These are phyloP conservation scores for Cucurbita argyrosperma DNA, from an alignment of 306 rosid genomes.

Conservation along the genomic window DNA sequence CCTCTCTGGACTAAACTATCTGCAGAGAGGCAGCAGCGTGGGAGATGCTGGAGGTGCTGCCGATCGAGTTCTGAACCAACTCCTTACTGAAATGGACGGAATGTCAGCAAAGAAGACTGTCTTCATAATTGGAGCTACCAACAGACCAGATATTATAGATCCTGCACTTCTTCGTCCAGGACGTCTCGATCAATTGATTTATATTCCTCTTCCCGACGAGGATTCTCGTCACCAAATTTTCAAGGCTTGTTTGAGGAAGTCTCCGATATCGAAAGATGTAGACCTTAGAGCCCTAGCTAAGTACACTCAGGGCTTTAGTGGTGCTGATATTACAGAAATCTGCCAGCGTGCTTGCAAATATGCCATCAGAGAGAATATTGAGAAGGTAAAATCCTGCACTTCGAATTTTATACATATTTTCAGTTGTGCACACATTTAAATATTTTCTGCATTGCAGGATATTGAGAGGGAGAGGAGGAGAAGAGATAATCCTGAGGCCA, in stretches of 20 bases:
- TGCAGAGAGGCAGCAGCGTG: conserved; percentile 16
- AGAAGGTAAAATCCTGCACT: conserved; percentile 9
- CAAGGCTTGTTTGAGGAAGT: conserved; percentile 20
- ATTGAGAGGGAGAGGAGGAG: conserved; percentile 16
- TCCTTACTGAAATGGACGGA: conserved; percentile 19
- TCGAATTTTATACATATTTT: neutral
- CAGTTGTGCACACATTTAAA: neutral
- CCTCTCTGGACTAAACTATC: neutral
- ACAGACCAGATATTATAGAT: conserved; percentile 36
- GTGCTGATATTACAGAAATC: conserved; percentile 21
- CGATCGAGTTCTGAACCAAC: conserved; percentile 24
- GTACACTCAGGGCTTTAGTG: conserved; percentile 18
- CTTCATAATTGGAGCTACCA: conserved; percentile 27
- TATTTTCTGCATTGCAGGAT: conserved; percentile 6
- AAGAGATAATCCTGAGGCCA: conserved; percentile 8
- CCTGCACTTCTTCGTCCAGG: conserved; percentile 41
- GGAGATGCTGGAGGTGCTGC: conserved; percentile 26
- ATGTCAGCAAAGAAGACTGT: conserved; percentile 20
- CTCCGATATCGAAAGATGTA: conserved; percentile 15
- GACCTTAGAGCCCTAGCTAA: conserved; percentile 18
- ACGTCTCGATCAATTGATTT: conserved; percentile 23
- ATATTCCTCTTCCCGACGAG: conserved; percentile 21
- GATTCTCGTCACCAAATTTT: conserved; percentile 17
- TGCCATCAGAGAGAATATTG: conserved; percentile 17
- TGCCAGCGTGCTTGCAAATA: conserved; percentile 26